Evolutionary conservation across 192 early-diverging fungal genomes (phyloP), one percentile per base, ranked within the genome.

Genomic region (Obelidium mucronatum): DNA sequence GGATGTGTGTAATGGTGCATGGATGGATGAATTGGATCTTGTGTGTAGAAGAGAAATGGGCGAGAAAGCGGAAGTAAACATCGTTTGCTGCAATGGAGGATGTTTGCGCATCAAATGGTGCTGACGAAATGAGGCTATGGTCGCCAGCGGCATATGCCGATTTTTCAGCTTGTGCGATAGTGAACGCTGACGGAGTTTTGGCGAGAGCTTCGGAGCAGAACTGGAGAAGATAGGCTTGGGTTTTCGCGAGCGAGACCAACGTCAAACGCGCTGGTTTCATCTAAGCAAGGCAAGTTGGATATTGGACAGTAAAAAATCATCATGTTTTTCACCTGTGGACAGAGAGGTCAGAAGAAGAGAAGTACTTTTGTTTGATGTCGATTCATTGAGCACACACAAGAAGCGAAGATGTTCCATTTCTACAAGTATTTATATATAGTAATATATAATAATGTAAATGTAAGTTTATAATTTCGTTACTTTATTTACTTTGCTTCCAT

Each of bases 11-110:
- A 15, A 58, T 34, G 19, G 69, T 58, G 51, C 37, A 35, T 1
- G 69, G 69, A 54, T 72, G 69, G 37, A 72, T 72, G 54, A 42
- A 72, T 13, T 22, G 22, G 15, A 72, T 24, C 69, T 72, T 72
- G 69, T 42, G 40, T 11, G 30, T 30, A 1, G 53, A 55, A 31
- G 19, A 8, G 8, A 55, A 13, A 5, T n/a, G 55, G 17, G 69
- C n/a, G 22, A 54, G 51, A 26, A 19, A 34, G 8, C 69, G 26
- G 5, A 39, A 15, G 39, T 72, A 72, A 5, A 72, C 58, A 34
- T 72, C 69, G 69, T 72, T 72, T n/a, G 6, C 53, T 31, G 69
- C 69, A 40, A 72, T 36, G 15, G 30, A 6, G n/a, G 22, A 11
- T 13, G 69, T 58, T 15, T 51, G 35, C 28, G 51, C 19, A 15